Evolutionary conservation across 352 stramenopile species (phyloP), one percentile per base, ranked within the genome.

Genomic region (Pythium aristosporum): DNA sequence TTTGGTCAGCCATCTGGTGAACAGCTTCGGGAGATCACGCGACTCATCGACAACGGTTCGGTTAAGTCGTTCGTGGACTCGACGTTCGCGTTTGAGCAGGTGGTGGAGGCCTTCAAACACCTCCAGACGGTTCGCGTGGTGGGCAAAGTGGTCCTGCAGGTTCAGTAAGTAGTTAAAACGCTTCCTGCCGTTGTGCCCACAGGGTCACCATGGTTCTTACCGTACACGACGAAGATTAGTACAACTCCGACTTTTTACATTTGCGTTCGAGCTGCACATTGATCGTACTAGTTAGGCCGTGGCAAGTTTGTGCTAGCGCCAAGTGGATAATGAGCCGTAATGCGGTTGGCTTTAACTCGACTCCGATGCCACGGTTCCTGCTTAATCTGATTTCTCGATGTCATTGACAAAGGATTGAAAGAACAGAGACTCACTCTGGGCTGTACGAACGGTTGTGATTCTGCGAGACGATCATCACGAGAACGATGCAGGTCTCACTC

Each of bases 61-160:
- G 42, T 78, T 12, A 72, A 75, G 32, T 44, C 64, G 18, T 34
- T 65, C 2, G 68, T 82, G 12, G 72, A 77, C 54, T 68, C 65
- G 21, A 62, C 77, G 4, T 78, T 82, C 54, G 49, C 64, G 32
- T 80, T 89, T 28, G 63, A 82, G 42, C 64, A 77, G 20, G 50
- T 74, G 5, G 11, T 67, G 13, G 76, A 81, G 6, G 82, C 71
- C 41, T 76, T 82, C 39, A 44, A 57, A n/a, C 69, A 74, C 25
- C 62, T 81, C 1, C 84, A 85, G 63, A 63, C 47, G 1, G 56
- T 69, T 48, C 78, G 76, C 20, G 72, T 75, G 0, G 70, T 67
- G 37, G 75, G 75, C 32, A 56, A 63, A 56, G 32, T 63, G 37
- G 21, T 44, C 15, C 16, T 47, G 10, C n/a, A 42, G 42, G 41